These are phyloP conservation scores for Kodamaea kaohsiungensis DNA, from an alignment of 805 yeast species.

Conservation along the genomic window DNA sequence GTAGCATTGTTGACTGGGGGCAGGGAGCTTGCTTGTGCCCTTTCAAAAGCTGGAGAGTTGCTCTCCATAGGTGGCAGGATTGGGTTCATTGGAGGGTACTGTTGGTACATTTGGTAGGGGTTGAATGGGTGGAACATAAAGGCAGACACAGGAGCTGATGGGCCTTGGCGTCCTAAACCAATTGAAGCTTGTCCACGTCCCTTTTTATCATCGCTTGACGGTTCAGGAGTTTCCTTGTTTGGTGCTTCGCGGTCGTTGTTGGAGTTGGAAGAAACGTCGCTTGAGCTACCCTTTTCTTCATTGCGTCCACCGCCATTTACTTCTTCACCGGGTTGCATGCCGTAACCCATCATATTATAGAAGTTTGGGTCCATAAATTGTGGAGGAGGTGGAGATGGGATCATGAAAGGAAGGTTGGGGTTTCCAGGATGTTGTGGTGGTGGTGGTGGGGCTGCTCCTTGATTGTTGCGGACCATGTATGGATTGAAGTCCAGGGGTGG, in stretches of 20 bases:
- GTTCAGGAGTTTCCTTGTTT: conserved; percentile 3
- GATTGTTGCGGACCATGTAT: conserved; percentile 14
- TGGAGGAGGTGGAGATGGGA: conserved; percentile 35
- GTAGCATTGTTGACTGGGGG: conserved; percentile 15
- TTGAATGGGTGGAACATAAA: conserved; percentile 53
- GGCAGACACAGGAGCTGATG: conserved; percentile 19
- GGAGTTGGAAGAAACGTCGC: neutral
- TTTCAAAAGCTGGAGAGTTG: neutral
- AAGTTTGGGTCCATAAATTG: conserved; percentile 39
- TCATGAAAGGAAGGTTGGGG: conserved; percentile 29
- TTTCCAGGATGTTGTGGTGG: neutral
- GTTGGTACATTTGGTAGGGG: conserved; percentile 46
- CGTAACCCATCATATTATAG: conserved; percentile 33
- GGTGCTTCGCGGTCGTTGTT: neutral
- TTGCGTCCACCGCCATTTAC: neutral
- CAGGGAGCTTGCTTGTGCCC: conserved; percentile 14
- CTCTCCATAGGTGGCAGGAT: conserved; percentile 4
- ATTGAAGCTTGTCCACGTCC: conserved; percentile 22
- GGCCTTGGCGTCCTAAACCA: conserved; percentile 28
- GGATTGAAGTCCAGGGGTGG: conserved; percentile 30
- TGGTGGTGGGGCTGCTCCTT: neutral
- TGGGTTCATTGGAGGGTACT: conserved; percentile 17
- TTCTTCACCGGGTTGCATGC: conserved; percentile 8
- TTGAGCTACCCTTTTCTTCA: neutral
- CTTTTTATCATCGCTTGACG: conserved; percentile 3